These are phyloP conservation scores for Aspergillus candidus DNA, from an alignment of 2,329 filamentous ascomycete genomes.

Conservation along the genomic window DNA sequence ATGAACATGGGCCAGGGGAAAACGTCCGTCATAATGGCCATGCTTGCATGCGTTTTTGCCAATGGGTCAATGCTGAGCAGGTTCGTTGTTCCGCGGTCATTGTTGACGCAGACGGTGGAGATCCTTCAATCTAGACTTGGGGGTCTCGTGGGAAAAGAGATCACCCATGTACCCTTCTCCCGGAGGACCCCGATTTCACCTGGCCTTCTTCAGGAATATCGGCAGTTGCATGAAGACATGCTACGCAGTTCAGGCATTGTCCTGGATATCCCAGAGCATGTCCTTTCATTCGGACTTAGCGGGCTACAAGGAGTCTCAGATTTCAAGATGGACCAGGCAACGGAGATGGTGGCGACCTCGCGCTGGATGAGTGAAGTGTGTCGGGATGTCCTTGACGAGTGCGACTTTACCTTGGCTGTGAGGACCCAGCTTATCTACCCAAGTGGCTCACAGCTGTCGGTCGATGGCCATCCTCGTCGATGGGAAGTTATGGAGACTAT, in stretches of 20 bases:
- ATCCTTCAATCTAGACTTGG: slow-evolving; percentile 52
- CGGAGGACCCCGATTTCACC: slow-evolving; percentile 37
- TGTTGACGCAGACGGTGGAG: slow-evolving; percentile 56
- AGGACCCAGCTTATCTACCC: slow-evolving; percentile 56
- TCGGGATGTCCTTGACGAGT: slow-evolving; percentile 62
- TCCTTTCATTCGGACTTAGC: slow-evolving; percentile 60
- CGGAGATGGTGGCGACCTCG: slow-evolving; percentile 48
- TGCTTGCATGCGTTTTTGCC: slow-evolving; percentile 52
- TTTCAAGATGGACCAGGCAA: slow-evolving; percentile 36
- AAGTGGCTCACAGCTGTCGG: slow-evolving; percentile 41
- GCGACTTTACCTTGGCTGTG: slow-evolving; percentile 50
- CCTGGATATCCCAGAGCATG: slow-evolving; percentile 57
- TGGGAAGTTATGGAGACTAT: slow-evolving; percentile 45
- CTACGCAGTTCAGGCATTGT: slow-evolving; percentile 47
- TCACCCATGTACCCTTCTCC: slow-evolving; percentile 57
- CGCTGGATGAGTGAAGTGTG: slow-evolving; percentile 44
- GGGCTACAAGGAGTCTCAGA: slow-evolving; percentile 54
- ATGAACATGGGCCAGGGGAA: slow-evolving; percentile 68
- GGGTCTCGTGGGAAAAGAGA: slow-evolving; percentile 48
- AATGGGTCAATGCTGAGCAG: slow-evolving; percentile 47
- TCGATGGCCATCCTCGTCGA: slow-evolving; percentile 51
- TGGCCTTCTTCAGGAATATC: slow-evolving; percentile 28
- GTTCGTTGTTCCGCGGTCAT: slow-evolving; percentile 56
- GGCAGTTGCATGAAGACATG: slow-evolving; percentile 39
- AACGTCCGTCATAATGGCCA: slow-evolving; percentile 63